phyloP scores from a whole-genome alignment of 768 basidiomycete species.

The Strobilomyces echinocephalus region DNA sequence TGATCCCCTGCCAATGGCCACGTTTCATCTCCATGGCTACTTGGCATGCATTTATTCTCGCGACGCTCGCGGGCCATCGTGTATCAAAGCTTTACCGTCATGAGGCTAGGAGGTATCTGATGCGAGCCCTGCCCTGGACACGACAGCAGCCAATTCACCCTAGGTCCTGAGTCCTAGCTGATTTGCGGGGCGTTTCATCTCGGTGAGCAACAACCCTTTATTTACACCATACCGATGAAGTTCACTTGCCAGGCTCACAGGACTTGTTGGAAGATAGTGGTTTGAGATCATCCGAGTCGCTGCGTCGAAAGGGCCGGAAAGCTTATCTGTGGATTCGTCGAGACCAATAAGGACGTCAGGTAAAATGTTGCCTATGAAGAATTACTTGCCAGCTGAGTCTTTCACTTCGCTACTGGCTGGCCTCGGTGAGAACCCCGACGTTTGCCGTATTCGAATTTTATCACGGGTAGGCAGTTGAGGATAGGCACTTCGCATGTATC shows the following conservation, averaged over 20 bases:
- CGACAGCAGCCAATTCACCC: too few relatives aligned
- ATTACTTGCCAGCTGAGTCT: not conserved
- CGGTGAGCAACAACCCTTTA: constrained; percentile 25
- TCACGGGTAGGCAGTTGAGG: not conserved
- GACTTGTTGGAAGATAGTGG: not conserved
- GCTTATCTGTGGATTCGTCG: not conserved
- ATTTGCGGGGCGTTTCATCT: constrained; percentile 10
- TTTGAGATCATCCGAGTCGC: too few relatives aligned
- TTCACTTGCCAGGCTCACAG: not conserved
- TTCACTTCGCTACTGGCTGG: not conserved
- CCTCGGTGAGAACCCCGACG: not conserved
- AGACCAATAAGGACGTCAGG: not conserved
- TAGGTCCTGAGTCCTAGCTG: too few relatives aligned
- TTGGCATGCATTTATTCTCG: too few relatives aligned
- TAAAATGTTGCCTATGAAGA: not conserved
- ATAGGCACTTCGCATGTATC: too few relatives aligned
- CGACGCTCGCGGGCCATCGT: too few relatives aligned
- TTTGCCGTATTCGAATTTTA: not conserved
- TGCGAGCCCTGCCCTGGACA: too few relatives aligned
- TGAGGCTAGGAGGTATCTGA: too few relatives aligned
- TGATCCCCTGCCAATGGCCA: too few relatives aligned
- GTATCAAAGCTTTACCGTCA: too few relatives aligned
- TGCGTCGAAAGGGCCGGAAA: not conserved
- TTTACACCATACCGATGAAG: not conserved
- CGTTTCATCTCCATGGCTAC: too few relatives aligned